Evolutionary conservation across 305 asterid species (phyloP), one percentile per base, ranked within the genome.

Genomic region (Rubia balearica): DNA sequence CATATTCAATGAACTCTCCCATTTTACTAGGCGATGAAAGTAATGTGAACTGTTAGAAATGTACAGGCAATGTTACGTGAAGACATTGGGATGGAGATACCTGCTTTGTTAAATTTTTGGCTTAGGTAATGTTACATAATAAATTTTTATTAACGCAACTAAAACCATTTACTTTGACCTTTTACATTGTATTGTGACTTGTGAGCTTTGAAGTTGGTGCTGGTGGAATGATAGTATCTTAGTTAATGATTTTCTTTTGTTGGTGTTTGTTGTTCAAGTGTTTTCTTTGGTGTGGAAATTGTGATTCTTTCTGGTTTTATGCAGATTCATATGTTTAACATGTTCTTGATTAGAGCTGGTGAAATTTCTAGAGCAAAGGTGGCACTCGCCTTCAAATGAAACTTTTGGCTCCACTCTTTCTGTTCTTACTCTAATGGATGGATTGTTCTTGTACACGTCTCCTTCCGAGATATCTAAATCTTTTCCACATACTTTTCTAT

Each of bases 351-450:
- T 76, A 92, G 98, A 85, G 92, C 95, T 67, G 89, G 90, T 57
- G 91, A 85, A 59, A 87, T 92, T 80, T 96, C 98, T 1, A 87
- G 88, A 82, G 91, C 87, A 6, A 88, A 87, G 90, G 92, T 61
- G 86, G 36, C 11, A 38, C 85, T 16, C 87, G 86, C 36, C 82
- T 91, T 68, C 96, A 89, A 69, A 91, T 91, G 98, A 90, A 89
- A 74, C 71, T 89, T 82, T 68, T 88, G 55, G 83, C 96, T 40
- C 94, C 96, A 46, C 70, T 89, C 71, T 73, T 85, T 70, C 86
- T 86, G 70, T 87, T 82, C 75, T 79, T 88, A 65, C 94, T 86
- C 43, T 90, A 79, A 27, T 91, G 94, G 96, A 77, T 91, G 53
- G 90, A 91, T 76, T 84, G 90, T 73, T 91, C 96, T 12, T 88